phyloP scores from a whole-genome alignment of 306 rosid species.

The Malus orientalis region DNA sequence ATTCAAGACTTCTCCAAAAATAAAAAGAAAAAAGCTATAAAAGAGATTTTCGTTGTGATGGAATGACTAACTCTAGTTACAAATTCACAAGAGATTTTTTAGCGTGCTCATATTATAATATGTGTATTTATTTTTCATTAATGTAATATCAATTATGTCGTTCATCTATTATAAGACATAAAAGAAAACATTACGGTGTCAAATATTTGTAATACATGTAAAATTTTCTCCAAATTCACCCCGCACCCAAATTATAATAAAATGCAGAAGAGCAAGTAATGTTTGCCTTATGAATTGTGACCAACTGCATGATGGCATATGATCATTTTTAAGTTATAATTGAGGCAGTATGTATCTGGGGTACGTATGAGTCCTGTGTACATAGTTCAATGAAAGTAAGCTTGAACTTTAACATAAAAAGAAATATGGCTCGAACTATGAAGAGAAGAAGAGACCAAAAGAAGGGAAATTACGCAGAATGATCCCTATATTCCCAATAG shows the following conservation, averaged over 20 bases:
- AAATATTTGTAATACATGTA: no score
- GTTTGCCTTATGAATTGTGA: background rate
- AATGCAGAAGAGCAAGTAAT: background rate
- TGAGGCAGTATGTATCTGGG: background rate
- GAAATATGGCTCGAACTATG: background rate
- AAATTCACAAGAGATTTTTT: no score
- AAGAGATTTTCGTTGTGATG: background rate
- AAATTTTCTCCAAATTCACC: no score
- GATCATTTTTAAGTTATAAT: background rate
- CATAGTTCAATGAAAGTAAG: background rate
- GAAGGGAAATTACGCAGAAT: background rate
- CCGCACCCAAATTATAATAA: background rate
- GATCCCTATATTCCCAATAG: background rate
- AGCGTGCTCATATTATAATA: no score
- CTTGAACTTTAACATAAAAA: background rate
- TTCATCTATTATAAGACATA: no score
- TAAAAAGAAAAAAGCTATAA: no score
- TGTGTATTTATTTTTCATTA: no score
- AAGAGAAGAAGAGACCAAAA: background rate
- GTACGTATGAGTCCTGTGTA: background rate
- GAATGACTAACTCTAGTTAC: no score
- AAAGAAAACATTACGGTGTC: no score
- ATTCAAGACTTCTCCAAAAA: background rate
- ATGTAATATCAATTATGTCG: no score
- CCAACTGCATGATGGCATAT: background rate